These are phyloP conservation scores for Xylaria cubensis DNA, from an alignment of 495 filamentous ascomycete genomes.

Conservation along the genomic window DNA sequence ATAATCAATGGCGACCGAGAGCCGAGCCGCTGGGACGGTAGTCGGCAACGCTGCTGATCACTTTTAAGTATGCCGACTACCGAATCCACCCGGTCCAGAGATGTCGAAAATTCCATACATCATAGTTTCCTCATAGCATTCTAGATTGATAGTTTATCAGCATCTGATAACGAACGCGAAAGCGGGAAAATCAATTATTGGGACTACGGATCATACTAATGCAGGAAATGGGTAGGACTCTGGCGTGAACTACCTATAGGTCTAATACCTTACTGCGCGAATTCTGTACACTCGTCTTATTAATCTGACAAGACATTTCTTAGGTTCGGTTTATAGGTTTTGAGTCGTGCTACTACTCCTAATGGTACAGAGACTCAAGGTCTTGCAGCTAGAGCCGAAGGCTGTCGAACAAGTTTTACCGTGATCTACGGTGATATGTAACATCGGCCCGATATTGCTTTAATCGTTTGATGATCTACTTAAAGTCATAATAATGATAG, in stretches of 20 bases:
- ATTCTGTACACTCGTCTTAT: not conserved
- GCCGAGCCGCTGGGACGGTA: conserved; percentile 7
- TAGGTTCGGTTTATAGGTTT: not conserved
- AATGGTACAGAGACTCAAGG: not conserved
- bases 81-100: not conserved
- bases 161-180: not conserved
- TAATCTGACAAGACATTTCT: not conserved
- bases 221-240: not conserved
- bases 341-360: not conserved
- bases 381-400: not conserved
- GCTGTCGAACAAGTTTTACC: not conserved
- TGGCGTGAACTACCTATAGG: not conserved
- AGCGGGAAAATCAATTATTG: not conserved
- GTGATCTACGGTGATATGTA: conserved; percentile 12
- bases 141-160: not conserved
- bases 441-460: conserved; percentile 11
- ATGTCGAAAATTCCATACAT: not conserved
- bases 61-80: not conserved
- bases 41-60: not conserved
- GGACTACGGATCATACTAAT: not conserved
- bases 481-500: not conserved
- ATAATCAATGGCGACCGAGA: conserved; percentile 4
- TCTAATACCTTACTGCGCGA: not conserved
- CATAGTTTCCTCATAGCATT: not conserved
- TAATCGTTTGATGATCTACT: conserved; percentile 1